These are phyloP conservation scores for Tulasnella sp. DNA, from an alignment of 768 basidiomycete species.

Conservation along the genomic window DNA sequence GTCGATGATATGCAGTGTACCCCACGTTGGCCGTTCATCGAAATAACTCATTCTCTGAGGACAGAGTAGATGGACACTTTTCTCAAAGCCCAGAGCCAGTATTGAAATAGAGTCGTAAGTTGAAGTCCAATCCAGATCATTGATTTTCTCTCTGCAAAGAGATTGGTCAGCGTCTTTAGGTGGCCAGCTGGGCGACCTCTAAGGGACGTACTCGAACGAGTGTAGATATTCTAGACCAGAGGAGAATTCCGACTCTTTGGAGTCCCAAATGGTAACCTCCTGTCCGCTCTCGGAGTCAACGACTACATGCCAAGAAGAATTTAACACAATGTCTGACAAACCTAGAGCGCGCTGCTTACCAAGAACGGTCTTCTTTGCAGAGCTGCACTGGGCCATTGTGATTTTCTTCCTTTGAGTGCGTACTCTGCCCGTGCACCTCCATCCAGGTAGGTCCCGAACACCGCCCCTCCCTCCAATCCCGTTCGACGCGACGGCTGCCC, in stretches of 20 bases:
- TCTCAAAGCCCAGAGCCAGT: constrained; percentile 80
- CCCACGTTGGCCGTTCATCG: constrained; percentile 76
- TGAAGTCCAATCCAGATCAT: constrained; percentile 90
- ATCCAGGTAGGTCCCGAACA: constrained; percentile 35
- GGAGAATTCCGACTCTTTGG: constrained; percentile 88
- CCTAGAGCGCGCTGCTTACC: constrained; percentile 47
- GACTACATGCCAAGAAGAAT: constrained; percentile 45
- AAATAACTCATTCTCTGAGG: constrained; percentile 92
- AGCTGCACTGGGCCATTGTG: constrained; percentile 76
- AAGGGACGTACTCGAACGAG: constrained; percentile 50
- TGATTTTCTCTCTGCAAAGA: constrained; percentile 41
- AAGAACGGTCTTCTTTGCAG: constrained; percentile 85
- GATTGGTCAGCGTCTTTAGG: neutral
- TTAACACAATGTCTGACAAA: neutral
- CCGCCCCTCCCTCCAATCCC: constrained; percentile 18
- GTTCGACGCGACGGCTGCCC: constrained; percentile 57
- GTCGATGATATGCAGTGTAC: constrained; percentile 64
- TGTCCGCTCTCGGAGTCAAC: constrained; percentile 57
- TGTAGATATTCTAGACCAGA: constrained; percentile 77
- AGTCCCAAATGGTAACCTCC: constrained; percentile 95
- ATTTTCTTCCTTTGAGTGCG: constrained; percentile 65
- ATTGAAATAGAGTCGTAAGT: constrained; percentile 82
- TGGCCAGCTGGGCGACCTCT: neutral
- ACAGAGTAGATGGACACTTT: constrained; percentile 79
- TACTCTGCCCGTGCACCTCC: constrained; percentile 71